Percentiles rank a stretch among this genome's conserved stretches.
phyloP scores from a whole-genome alignment of 495 filamentous ascomycete genomes.

The Aspergillus kassunensis region DNA sequence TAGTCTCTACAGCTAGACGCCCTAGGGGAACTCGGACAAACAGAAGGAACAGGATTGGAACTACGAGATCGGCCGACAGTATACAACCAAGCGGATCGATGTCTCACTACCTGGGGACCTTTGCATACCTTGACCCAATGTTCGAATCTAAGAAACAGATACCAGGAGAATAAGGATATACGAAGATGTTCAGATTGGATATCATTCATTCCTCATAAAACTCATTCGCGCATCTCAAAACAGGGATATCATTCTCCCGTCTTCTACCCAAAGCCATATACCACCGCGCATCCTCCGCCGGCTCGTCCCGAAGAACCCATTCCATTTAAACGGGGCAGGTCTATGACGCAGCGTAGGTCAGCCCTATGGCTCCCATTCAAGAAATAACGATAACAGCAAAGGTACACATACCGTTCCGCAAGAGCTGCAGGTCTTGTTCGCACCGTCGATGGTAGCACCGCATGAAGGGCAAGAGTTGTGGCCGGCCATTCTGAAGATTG shows the following conservation, averaged over 20 bases:
- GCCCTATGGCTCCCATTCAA: too few relatives aligned
- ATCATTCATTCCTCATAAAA: constrained; percentile 15
- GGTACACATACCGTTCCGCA: constrained; percentile 31
- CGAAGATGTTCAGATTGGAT: background rate
- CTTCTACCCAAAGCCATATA: background rate
- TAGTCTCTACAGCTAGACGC: too few relatives aligned
- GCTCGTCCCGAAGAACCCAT: background rate
- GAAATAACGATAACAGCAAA: background rate
- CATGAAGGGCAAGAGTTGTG: constrained; percentile 34
- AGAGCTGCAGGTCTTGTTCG: constrained; percentile 30
- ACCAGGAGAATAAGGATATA: too few relatives aligned
- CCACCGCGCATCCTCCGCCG: background rate
- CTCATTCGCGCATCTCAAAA: background rate
- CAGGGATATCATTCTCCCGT: background rate
- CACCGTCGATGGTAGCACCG: constrained; percentile 26
- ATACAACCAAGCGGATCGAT: too few relatives aligned
- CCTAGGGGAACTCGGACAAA: too few relatives aligned
- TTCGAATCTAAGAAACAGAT: too few relatives aligned
- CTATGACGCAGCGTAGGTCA: constrained; percentile 17
- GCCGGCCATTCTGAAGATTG: constrained; percentile 19
- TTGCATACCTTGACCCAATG: too few relatives aligned
- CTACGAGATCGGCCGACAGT: too few relatives aligned
- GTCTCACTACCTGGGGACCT: too few relatives aligned
- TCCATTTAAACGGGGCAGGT: constrained; percentile 28
- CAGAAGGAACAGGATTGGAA: too few relatives aligned